Conservation (phyloP, 2,329 filamentous ascomycete species). For the Parasarocladium wereldwijsianum region DNA sequence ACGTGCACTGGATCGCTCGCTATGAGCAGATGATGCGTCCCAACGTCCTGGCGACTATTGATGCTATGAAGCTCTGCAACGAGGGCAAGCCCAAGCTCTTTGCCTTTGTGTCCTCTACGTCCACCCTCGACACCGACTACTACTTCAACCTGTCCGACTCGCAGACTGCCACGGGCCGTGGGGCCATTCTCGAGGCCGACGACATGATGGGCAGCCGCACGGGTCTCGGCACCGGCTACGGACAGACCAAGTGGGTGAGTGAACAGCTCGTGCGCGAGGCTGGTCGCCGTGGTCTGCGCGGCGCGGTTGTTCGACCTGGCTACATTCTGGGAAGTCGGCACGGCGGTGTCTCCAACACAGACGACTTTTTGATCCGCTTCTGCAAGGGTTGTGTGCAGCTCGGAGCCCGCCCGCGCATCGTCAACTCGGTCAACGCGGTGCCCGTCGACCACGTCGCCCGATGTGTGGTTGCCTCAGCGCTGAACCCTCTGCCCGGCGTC, state of each 20-base stretch:
- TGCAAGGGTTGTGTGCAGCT: constrained; percentile 81
- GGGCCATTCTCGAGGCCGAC: constrained; percentile 58
- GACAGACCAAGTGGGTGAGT: constrained; percentile 78
- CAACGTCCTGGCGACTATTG: constrained; percentile 74
- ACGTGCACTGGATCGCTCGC: constrained; percentile 66
- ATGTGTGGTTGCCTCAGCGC: constrained; percentile 61
- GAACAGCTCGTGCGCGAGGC: constrained; percentile 63
- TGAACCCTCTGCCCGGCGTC: constrained; percentile 40
- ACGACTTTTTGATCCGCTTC: constrained; percentile 83
- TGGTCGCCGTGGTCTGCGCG: constrained; percentile 59
- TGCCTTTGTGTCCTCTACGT: constrained; percentile 61
- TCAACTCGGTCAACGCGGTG: constrained; percentile 80
- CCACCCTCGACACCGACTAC: constrained; percentile 66
- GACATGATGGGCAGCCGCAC: constrained; percentile 61
- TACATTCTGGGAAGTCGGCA: constrained; percentile 66
- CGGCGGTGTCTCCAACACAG: constrained; percentile 61
- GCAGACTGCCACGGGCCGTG: constrained; percentile 42
- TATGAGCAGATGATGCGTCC: constrained; percentile 57
- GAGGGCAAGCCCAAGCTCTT: constrained; percentile 65
- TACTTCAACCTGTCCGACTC: constrained; percentile 61
- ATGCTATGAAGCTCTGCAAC: constrained; percentile 62
- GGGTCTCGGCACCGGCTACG: constrained; percentile 76
- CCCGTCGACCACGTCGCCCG: constrained; percentile 72
- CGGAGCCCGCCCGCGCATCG: constrained; percentile 54
- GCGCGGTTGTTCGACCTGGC: constrained; percentile 66